Conservation (phyloP, 345 rosid genomes). For the Erodium maritimum region DNA sequence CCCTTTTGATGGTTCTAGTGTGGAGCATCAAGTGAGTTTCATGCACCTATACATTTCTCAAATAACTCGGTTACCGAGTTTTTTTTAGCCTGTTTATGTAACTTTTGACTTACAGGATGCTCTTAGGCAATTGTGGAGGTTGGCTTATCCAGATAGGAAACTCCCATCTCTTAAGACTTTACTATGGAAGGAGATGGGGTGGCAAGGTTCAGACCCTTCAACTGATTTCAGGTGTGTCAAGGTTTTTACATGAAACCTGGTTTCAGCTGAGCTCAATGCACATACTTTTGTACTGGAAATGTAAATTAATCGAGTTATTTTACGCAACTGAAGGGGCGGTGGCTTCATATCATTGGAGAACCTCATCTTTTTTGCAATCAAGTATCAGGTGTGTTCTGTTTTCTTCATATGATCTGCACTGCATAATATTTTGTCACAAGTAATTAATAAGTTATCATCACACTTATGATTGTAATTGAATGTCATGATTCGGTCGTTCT, state of each 20-base stretch:
- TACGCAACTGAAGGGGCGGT: slow-evolving; percentile 49
- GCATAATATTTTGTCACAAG: background rate
- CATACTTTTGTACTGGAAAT: too few species aligned
- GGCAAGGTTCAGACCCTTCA: slow-evolving; percentile 99
- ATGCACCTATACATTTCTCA: too few species aligned
- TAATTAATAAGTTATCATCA: too few species aligned
- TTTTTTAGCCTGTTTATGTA: too few species aligned
- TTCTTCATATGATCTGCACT: slow-evolving; percentile 5
- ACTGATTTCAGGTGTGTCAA: slow-evolving; percentile 83
- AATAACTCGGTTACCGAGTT: too few species aligned
- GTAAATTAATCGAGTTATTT: background rate
- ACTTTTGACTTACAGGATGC: slow-evolving; percentile 44
- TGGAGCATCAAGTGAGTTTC: too few species aligned
- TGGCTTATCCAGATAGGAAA: slow-evolving; percentile 77
- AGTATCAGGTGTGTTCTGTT: slow-evolving; percentile 60
- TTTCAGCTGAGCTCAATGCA: background rate
- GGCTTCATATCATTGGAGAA: slow-evolving; percentile 91
- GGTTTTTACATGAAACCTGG: slow-evolving; percentile 2
- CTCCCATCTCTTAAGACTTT: slow-evolving; percentile 81
- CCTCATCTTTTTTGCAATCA: slow-evolving; percentile 67
- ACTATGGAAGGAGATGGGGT: slow-evolving; percentile 98
- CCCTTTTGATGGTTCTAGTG: too few species aligned
- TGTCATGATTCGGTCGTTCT: background rate
- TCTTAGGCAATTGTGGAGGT: slow-evolving; percentile 75
- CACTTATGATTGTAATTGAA: background rate